Base-by-base conservation (phyloP, 495 filamentous ascomycete species). In the Tetracladium setigerum region DNA sequence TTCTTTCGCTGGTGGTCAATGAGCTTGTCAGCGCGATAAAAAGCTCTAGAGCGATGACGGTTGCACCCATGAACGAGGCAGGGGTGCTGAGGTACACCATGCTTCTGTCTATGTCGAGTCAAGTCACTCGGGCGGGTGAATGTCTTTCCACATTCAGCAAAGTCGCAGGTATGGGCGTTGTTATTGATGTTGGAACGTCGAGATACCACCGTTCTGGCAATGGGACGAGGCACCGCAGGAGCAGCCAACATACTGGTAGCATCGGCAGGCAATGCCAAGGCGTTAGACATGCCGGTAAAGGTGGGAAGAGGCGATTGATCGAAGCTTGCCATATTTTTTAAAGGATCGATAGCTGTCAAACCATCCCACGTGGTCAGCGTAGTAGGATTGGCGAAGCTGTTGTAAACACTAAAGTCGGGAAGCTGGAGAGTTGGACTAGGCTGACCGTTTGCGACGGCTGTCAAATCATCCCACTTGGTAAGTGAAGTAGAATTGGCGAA, bases 1-100 rank as follows among this genome's bases (percentile, higher is more conserved):
- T 50, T 50, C 47, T 38, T 50, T 8, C 47, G 47, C 47, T 38
- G 47, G 47, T 50, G 39, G 32, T 44, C 40, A 50, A 30, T 39
- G 40, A 50, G 46, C 35, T 47, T 47, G 45, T 47, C 45, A 33
- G 37, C 18, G 34, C 45, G 45, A 16, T 49, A 27, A 49, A 49
- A 49, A 49, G 46, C 38, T 38, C 46, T 49, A 5, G 27, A 7
- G 34, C 46, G 31, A 49, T 18, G 38, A 49, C 46, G 46, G 31
- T 42, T 49, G 46, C 46, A 49, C 46, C 46, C 46, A 49, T 5
- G 30, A 49, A 49, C 38, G 30, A 35, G 37, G 37, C 45, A 47
- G 19, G 45, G 45, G 45, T 47, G 35, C 18, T 47, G 45, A 47
- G 34, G 45, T 17, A 40, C 22, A 34, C 34, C 34, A 47, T 47